Percentiles rank a stretch among this genome's conserved stretches.
Evolutionary conservation across 2,329 filamentous ascomycete species (phyloP).

Genomic region (Cryphonectria radicalis): DNA sequence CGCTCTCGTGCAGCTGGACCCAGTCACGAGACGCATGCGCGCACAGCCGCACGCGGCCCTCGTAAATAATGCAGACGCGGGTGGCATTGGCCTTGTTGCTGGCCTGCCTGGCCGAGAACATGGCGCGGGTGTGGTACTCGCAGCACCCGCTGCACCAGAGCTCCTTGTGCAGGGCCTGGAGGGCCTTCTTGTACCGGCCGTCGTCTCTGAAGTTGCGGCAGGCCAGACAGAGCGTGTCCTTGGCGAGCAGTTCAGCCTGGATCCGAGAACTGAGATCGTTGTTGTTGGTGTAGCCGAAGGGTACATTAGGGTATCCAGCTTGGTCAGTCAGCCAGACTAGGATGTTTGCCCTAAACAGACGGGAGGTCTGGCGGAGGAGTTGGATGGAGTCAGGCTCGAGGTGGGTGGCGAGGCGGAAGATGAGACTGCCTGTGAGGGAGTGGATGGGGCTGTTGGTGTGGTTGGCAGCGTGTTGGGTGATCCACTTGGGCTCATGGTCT

Average conservation of each 20-base stretch:
- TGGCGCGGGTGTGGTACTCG: not conserved
- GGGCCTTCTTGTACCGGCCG: not conserved
- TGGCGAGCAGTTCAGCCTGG: not conserved
- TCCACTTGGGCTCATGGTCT: not conserved
- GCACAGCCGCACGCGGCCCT: not conserved
- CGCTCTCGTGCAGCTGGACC: not conserved
- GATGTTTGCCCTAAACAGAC: not conserved
- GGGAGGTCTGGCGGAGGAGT: not conserved
- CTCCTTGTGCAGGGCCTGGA: not conserved
- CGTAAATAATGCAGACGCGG: not conserved
- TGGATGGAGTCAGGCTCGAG: not conserved
- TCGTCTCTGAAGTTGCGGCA: not conserved
- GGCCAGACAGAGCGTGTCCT: not conserved
- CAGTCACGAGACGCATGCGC: not conserved
- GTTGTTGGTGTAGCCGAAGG: not conserved
- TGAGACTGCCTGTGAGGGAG: not conserved
- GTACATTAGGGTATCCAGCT: too few species aligned
- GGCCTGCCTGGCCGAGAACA: not conserved
- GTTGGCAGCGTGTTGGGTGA: not conserved
- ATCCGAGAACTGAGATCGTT: not conserved
- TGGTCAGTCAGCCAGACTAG: too few species aligned
- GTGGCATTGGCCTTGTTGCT: not conserved
- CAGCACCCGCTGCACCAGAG: not conserved
- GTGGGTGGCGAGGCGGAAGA: not conserved
- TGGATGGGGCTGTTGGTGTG: not conserved